These are phyloP conservation scores for Nigrospora osmanthi DNA, from an alignment of 2,329 filamentous ascomycete genomes.

Conservation along the genomic window DNA sequence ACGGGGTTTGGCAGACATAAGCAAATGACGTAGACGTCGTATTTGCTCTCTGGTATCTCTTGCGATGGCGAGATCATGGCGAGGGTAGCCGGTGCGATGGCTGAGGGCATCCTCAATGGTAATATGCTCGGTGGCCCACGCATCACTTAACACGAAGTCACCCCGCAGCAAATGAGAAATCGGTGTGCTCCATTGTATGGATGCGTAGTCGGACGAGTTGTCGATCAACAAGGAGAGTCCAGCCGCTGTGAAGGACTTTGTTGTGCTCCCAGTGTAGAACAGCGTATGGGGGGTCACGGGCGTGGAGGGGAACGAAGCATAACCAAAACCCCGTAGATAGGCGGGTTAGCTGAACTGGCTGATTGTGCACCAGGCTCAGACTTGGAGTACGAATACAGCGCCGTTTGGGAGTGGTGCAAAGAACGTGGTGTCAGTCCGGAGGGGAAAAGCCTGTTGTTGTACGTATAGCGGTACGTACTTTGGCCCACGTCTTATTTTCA, in stretches of 20 bases:
- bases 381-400: not conserved
- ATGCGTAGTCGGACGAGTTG: constrained; percentile 29
- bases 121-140: constrained; percentile 36
- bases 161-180: constrained; percentile 38
- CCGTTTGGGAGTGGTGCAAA: not conserved
- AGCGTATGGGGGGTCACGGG: constrained; percentile 38
- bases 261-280: constrained; percentile 47
- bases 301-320: constrained; percentile 23
- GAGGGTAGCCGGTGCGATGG: constrained; percentile 42
- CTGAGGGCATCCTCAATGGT: constrained; percentile 46
- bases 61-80: constrained; percentile 25
- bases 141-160: constrained; percentile 42
- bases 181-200: constrained; percentile 36
- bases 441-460: not conserved
- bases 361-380: not conserved
- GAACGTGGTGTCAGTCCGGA: not conserved
- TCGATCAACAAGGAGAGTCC: constrained; percentile 39
- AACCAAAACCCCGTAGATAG: constrained; percentile 27
- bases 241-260: constrained; percentile 46
- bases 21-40: constrained; percentile 34
- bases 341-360: not conserved
- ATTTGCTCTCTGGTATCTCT: constrained; percentile 27
- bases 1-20: constrained; percentile 24
- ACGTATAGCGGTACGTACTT: constrained; percentile 12
- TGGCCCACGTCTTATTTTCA: constrained; percentile 24